Evolutionary conservation across 2,329 filamentous ascomycete species (phyloP), one percentile per base, ranked within the genome.

Genomic region (Fusarium multiceps): DNA sequence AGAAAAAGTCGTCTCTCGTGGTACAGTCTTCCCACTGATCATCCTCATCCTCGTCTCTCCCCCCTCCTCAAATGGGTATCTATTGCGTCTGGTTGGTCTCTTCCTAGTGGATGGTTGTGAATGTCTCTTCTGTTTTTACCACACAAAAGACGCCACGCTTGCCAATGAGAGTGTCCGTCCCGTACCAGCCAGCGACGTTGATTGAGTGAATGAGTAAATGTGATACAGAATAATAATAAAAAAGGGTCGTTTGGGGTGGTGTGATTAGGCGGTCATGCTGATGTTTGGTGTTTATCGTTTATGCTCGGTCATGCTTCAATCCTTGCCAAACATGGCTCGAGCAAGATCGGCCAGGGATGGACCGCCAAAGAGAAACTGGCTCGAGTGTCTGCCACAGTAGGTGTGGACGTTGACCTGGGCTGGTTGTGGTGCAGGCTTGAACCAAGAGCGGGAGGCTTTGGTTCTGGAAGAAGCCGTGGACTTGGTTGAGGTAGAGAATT

Each of bases 381-480:
- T 82, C 41, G 84, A 84, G 75, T 88, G 86, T 16, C 86, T 81
- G 16, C 86, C 86, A 65, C 86, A 88, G 61, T 85, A 84, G 37
- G 85, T 87, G 76, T 87, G 82, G 43, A 84, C 81, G 65, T 88
- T 88, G 72, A 83, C 80, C 11, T 87, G 87, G 69, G 83, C 80
- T 11, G 79, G 81, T 21, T 70, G 68, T 18, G 79, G 81, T n/a
- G 79, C 73, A 10, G 81, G 72, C 70, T 78, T 80, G 69, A 80
- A 69, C 59, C 76, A 76, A 55, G 68, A 68, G 64, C 79, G 78
- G 20, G 79, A 72, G 8, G 74, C 70, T 59, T 77, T 80, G 60
- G 78, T 73, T 45, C 73, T 73, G 41, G 75, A 73, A 20, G 75
- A 68, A 27, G 74, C 71, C 10, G 72, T 59, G 20, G 49, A 53